Evolutionary conservation across 129 eudicot species (phyloP), one percentile per base, ranked within the genome.

Genomic region (Smallanthus sonchifolius): DNA sequence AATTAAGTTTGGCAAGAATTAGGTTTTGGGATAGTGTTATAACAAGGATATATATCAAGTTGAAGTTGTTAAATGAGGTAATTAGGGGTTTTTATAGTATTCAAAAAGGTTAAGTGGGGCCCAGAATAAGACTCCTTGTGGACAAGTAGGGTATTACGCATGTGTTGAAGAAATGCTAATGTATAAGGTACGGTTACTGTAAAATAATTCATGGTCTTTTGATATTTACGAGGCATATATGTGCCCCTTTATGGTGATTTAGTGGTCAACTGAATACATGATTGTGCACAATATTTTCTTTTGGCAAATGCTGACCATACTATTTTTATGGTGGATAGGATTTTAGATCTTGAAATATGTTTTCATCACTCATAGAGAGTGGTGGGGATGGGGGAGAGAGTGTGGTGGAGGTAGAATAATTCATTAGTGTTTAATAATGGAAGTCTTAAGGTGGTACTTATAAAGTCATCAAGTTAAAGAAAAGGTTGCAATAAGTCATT

Each of bases 41-140:
- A 24, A 24, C 30, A 24, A 24, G 30, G 30, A 24, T 24, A 24
- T 24, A 24, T 24, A 24, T 24, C 30, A 24, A 24, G 0, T 24
- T 47, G 47, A 28, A 24, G 77, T 40, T 51, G 75, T 77, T 82
- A 80, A 69, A 73, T 80, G 77, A 65, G 86, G 74, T 65, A 75
- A 72, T 51, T 61, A 61, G 67, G 82, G 87, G 1, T 55, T 86
- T 86, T 81, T 93, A 93, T 93, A 90, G 97, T 86, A 63, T 40
- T 77, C 75, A 52, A 70, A 86, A 87, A 81, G 83, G 76, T 77
- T 74, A 7, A 17, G 62, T 19, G 87, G 82, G 92, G n/a, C 89
- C 90, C 82, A 70, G 36, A 60, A 56, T 60, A 48, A 62, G 72
- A 24, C 76, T 39, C 63, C 24, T 36, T 79, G 65, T 63, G 14